Base-by-base conservation (phyloP, 2,329 filamentous ascomycete genomes). In the Paraphaeosphaeria sporulosa region DNA sequence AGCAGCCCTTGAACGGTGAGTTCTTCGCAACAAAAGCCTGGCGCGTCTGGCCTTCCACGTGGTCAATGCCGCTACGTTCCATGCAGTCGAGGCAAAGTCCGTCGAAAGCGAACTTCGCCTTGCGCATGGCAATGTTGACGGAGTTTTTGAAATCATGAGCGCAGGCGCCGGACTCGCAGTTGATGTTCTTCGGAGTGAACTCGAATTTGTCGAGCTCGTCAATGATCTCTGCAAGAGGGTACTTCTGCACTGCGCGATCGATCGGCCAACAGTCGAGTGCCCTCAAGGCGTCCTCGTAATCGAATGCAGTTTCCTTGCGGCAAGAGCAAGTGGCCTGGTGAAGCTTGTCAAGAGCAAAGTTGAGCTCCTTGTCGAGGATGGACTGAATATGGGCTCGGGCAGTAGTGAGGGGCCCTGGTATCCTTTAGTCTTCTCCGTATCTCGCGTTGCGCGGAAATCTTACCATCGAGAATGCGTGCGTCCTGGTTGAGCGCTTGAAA, bases 21-120 rank as follows among this genome's bases (percentile, higher is more conserved):
- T 66, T 66, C 48, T 64, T 59, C 49, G 59, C 40, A n/a, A 66
- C 32, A 40, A 60, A 66, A 3, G 53, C 59, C 19, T 62, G 51
- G 4, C 42, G 49, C 6, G 64, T 51, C 32, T 61, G 58, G 23
- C 48, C 43, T 3, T 55, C 52, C 8, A 55, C 9, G 17, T 60
- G 21, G 12, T 54, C 55, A 21, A 30, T 40, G 50, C 57, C 59
- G 59, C 65, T 68, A 4, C 64, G 64, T 34, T 64, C 57, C 60
- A 65, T 64, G 59, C 65, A 68, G 49, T 68, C 64, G 30, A 66
- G 48, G 49, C 65, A 68, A 13, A 68, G 54, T 15, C 65, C 65
- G 12, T 68, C 56, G 46, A 68, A 68, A 8, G 61, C 58, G 10
- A 50, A 30, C 47, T 60, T 61, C 1, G 59, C 59, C 30, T 58